A percentile compares a stretch with the other conserved stretches of the same genome.
Conservation (phyloP, 805 yeast species). For the Ogataea methylovora region DNA sequence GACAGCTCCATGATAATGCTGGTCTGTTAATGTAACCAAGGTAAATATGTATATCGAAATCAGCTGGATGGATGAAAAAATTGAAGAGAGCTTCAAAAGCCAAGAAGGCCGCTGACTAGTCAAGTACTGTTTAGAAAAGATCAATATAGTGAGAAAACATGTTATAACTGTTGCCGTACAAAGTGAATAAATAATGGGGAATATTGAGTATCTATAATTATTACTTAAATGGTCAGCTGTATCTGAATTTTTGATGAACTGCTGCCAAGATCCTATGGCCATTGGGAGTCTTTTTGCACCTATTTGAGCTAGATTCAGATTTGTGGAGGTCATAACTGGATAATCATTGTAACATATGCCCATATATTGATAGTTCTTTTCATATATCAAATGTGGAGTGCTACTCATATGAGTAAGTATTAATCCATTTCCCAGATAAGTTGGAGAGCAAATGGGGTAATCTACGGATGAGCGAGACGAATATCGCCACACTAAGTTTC, state of each 20-base stretch:
- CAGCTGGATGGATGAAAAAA: constrained; percentile 49
- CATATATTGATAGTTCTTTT: not conserved
- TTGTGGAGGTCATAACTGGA: constrained; percentile 16
- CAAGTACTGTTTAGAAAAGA: constrained; percentile 48
- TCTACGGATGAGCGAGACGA: too few relatives aligned
- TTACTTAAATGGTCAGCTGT: constrained; percentile 27
- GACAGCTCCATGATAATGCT: constrained; percentile 36
- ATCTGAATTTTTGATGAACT: constrained; percentile 25
- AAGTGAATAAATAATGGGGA: constrained; percentile 54
- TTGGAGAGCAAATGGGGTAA: too few relatives aligned
- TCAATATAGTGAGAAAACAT: constrained; percentile 53
- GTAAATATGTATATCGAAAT: constrained; percentile 41
- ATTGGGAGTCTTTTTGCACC: constrained; percentile 32
- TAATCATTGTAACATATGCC: constrained; percentile 9
- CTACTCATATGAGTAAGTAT: constrained; percentile 4
- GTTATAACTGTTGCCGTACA: constrained; percentile 61
- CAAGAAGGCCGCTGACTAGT: constrained; percentile 50
- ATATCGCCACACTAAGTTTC: too few relatives aligned
- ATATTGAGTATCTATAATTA: constrained; percentile 45
- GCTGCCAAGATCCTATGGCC: constrained; percentile 41
- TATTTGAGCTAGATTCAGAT: constrained; percentile 5
- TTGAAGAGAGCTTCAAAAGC: constrained; percentile 41
- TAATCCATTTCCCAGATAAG: too few relatives aligned
- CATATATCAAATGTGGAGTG: not conserved
- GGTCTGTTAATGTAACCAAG: constrained; percentile 35